Conservation (phyloP, 768 basidiomycete species). For the Tricholoma bakamatsutake region DNA sequence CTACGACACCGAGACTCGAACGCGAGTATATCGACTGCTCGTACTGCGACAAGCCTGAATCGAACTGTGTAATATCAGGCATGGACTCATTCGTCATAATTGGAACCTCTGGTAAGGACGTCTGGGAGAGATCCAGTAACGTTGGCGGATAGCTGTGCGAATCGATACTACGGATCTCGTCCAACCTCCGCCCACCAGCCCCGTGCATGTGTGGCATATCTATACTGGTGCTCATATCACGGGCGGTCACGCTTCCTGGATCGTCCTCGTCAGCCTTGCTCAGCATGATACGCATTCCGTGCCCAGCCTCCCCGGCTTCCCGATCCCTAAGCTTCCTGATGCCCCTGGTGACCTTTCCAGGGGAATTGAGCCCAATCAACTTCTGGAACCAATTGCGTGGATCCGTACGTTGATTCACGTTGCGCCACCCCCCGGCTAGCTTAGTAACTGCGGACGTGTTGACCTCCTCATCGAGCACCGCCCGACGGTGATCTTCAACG, state of each 20-base stretch:
- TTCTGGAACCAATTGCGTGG: conserved; percentile 71
- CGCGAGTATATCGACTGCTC: conserved; percentile 54
- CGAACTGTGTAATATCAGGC: conserved; percentile 31
- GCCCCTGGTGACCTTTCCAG: conserved; percentile 77
- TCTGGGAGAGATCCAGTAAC: conserved; percentile 28
- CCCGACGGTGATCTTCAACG: conserved; percentile 93
- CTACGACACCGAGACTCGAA: conserved; percentile 67
- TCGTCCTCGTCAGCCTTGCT: conserved; percentile 41
- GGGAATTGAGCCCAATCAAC: conserved; percentile 61
- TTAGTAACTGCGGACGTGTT: conserved; percentile 93
- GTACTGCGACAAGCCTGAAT: conserved; percentile 42
- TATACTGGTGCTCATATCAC: conserved; percentile 27
- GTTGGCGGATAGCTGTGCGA: conserved; percentile 61
- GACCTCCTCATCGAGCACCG: conserved; percentile 82
- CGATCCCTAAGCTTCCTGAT: conserved; percentile 78
- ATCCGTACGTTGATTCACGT: conserved; percentile 83
- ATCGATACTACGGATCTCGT: conserved; percentile 65
- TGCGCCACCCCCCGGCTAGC: conserved; percentile 76
- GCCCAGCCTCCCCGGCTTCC: conserved; percentile 59
- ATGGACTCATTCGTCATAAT: conserved; percentile 23
- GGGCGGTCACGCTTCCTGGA: conserved; percentile 28
- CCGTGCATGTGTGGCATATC: conserved; percentile 34
- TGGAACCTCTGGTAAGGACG: conserved; percentile 31
- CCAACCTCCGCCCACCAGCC: conserved; percentile 46
- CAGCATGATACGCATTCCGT: conserved; percentile 59